phyloP scores from a whole-genome alignment of 2,329 filamentous ascomycete genomes.

The Gnomoniopsis sp. region DNA sequence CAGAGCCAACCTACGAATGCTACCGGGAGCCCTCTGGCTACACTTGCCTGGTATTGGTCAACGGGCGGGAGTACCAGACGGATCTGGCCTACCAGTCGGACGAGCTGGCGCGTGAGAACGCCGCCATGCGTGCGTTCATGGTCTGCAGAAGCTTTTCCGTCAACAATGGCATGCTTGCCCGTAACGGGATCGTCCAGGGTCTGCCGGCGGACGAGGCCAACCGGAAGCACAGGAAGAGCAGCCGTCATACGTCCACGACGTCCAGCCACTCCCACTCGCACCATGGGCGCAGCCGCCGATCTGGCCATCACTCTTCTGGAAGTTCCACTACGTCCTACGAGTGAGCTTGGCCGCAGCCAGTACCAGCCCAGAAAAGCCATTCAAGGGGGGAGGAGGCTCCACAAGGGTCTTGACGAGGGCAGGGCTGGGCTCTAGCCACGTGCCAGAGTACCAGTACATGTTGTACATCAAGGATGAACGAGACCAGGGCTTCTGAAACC shows the following conservation, averaged over 20 bases:
- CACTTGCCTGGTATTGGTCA: slow-evolving; percentile 88
- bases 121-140: slow-evolving; percentile 94
- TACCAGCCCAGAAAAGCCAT: not conserved
- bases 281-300: slow-evolving; percentile 45
- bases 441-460: not conserved
- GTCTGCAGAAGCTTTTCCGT: slow-evolving; percentile 97
- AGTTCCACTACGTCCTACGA: slow-evolving; percentile 60
- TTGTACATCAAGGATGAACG: not conserved
- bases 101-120: slow-evolving; percentile 82
- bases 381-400: not conserved
- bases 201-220: slow-evolving; percentile 53
- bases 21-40: slow-evolving; percentile 73
- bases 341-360: slow-evolving; percentile 30
- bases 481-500: not conserved
- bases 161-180: slow-evolving; percentile 85
- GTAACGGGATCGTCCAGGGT: slow-evolving; percentile 66
- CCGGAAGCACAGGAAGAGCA: slow-evolving; percentile 49
- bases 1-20: slow-evolving; percentile 83
- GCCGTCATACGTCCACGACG: slow-evolving; percentile 45
- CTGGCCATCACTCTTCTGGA: slow-evolving; percentile 59
- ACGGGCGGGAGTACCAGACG: slow-evolving; percentile 94
- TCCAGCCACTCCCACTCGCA: slow-evolving; percentile 37
- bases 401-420: not conserved
- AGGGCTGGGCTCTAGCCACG: slow-evolving; percentile 1
- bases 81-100: slow-evolving; percentile 82